Evolutionary conservation across 2,329 filamentous ascomycete species (phyloP).

Genomic region (Hyphodiscus sp.): DNA sequence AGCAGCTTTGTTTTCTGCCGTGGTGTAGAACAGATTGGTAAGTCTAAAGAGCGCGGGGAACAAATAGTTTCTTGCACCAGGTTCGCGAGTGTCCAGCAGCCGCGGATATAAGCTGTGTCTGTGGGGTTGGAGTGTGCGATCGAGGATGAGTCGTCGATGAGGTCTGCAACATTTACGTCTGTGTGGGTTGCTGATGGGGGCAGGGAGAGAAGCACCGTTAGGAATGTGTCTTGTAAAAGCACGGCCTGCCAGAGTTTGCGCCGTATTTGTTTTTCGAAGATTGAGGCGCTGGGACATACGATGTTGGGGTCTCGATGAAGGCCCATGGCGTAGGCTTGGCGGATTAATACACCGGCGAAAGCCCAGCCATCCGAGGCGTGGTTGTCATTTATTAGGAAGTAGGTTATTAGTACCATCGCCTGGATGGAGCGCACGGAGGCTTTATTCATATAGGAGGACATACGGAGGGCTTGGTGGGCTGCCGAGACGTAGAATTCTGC

Average conservation of each 20-base stretch:
- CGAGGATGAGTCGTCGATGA: constrained; percentile 55
- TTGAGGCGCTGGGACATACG: constrained; percentile 57
- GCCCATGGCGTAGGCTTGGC: constrained; percentile 77
- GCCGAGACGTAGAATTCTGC: constrained; percentile 79
- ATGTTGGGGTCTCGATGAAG: constrained; percentile 74
- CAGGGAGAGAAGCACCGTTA: constrained; percentile 70
- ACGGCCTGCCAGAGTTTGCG: constrained; percentile 80
- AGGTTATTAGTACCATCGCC: constrained; percentile 75
- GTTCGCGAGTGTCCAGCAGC: constrained; percentile 74
- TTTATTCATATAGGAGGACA: constrained; percentile 70
- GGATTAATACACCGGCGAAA: constrained; percentile 69
- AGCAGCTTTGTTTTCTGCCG: constrained; percentile 65
- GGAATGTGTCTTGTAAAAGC: constrained; percentile 72
- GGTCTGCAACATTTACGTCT: constrained; percentile 69
- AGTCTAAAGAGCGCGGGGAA: constrained; percentile 64
- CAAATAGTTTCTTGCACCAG: constrained; percentile 72
- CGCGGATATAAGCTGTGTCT: constrained; percentile 58
- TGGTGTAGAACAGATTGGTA: constrained; percentile 63
- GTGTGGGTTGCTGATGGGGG: constrained; percentile 74
- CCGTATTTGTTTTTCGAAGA: constrained; percentile 71
- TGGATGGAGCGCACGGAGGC: constrained; percentile 68
- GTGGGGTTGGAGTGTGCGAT: constrained; percentile 56
- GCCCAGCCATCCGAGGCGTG: constrained; percentile 79
- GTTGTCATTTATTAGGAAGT: constrained; percentile 82
- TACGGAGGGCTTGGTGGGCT: constrained; percentile 67